These are phyloP conservation scores for Tritrichomonas musculus DNA, from an alignment of 208 protist genomes.

Conservation along the genomic window DNA sequence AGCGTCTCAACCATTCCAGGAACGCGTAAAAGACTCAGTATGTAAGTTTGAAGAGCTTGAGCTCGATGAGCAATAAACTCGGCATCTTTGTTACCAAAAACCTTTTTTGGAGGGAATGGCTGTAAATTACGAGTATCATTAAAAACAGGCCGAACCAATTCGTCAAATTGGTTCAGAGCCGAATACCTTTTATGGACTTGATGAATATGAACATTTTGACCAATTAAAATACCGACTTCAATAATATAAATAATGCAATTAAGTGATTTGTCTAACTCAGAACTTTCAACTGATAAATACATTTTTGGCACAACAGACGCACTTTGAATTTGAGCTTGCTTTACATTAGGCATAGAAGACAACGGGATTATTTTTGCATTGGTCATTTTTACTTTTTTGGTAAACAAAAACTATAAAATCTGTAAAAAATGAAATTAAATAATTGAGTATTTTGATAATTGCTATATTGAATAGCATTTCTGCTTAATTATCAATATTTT, in stretches of 20 bases:
- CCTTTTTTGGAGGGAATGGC: slow-evolving; percentile 16
- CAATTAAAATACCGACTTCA: not conserved
- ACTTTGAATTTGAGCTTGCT: not conserved
- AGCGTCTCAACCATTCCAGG: not conserved
- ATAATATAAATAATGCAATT: not conserved
- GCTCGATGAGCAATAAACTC: not conserved
- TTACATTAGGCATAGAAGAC: not conserved
- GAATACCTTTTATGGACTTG: not conserved
- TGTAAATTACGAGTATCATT: not conserved
- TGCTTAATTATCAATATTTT: no score
- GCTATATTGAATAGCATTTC: no score
- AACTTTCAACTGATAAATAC: not conserved
- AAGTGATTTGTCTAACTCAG: not conserved
- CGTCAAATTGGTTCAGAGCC: not conserved
- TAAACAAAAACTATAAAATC: no score
- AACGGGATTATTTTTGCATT: not conserved
- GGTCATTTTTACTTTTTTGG: no score
- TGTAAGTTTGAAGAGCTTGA: not conserved
- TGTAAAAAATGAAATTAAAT: no score
- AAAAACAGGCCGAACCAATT: not conserved
- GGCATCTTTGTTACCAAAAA: not conserved
- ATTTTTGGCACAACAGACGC: not conserved
- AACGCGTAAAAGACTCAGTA: not conserved
- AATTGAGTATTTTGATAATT: no score
- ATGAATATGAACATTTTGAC: not conserved